Evolutionary conservation across 2,329 filamentous ascomycete genomes (phyloP).

Genomic region (Diaporthe aspalathi): DNA sequence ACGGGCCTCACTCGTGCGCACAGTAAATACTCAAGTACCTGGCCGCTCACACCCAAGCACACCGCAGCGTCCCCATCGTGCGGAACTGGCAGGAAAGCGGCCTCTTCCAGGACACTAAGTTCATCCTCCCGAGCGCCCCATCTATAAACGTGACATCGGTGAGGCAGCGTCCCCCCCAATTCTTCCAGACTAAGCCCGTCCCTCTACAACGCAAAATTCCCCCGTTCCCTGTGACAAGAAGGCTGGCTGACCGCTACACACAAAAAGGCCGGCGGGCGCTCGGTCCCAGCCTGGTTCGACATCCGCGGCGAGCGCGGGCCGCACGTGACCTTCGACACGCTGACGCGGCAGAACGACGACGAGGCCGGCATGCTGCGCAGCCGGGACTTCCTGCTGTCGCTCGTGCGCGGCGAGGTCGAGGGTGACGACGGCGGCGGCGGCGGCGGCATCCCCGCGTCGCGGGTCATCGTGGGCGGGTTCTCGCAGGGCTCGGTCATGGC

Average conservation of each 20-base stretch:
- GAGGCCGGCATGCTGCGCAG: slow-evolving; percentile 30
- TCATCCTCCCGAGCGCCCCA: slow-evolving; percentile 29
- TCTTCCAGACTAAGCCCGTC: too few relatives aligned
- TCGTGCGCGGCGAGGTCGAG: not conserved
- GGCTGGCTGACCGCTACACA: too few relatives aligned
- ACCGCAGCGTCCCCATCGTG: slow-evolving; percentile 8
- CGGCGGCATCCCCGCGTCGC: slow-evolving; percentile 15
- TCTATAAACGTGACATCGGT: slow-evolving; percentile 21
- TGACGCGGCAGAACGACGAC: slow-evolving; percentile 20
- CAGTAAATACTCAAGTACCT: not conserved
- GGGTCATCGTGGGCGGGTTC: slow-evolving; percentile 30
- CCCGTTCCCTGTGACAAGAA: not conserved
- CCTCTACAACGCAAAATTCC: too few relatives aligned
- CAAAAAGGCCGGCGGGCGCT: slow-evolving; percentile 9
- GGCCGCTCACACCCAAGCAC: not conserved
- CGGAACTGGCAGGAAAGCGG: slow-evolving; percentile 23
- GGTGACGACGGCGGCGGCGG: not conserved
- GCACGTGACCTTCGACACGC: slow-evolving; percentile 27
- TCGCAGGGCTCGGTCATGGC: slow-evolving; percentile 29
- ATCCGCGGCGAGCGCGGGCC: slow-evolving; percentile 29
- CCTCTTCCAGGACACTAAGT: slow-evolving; percentile 35
- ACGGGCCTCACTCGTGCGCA: too few relatives aligned
- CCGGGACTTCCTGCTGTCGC: slow-evolving; percentile 29
- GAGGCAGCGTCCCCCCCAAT: too few relatives aligned
- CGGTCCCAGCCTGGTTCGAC: slow-evolving; percentile 34